These are phyloP conservation scores for Quercus cerris DNA, from an alignment of 306 rosid species.

Conservation along the genomic window DNA sequence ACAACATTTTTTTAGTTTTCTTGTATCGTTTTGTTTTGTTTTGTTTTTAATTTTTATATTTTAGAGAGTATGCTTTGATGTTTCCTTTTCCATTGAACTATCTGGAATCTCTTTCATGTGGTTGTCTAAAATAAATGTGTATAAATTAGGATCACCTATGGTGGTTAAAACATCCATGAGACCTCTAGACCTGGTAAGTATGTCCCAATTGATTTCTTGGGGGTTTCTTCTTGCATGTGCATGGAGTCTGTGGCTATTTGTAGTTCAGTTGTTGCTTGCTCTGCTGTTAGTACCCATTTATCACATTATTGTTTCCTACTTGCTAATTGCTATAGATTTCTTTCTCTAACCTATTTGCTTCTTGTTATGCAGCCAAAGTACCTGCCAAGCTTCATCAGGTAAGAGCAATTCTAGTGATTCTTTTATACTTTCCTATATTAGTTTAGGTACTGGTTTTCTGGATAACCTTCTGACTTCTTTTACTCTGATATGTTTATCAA, in stretches of 20 bases:
- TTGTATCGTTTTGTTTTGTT: not conserved
- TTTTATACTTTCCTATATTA: slow-evolving; percentile 6
- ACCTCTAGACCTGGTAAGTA: not conserved
- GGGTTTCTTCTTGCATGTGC: not conserved
- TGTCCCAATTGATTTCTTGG: not conserved
- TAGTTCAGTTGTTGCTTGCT: not conserved
- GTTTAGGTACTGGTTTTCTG: not conserved
- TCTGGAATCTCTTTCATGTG: not conserved
- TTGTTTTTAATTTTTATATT: not conserved
- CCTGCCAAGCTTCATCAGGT: slow-evolving; percentile 83
- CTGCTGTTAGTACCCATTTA: not conserved
- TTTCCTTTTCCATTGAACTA: not conserved
- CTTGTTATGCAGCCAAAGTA: slow-evolving; percentile 79
- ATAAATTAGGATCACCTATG: not conserved
- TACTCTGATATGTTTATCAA: slow-evolving; percentile 13
- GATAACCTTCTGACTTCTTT: not conserved
- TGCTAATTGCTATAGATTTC: slow-evolving; percentile 2
- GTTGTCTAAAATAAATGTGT: not conserved
- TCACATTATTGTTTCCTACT: not conserved
- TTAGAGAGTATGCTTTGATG: not conserved
- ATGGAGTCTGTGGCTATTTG: not conserved
- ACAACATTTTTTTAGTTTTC: no score
- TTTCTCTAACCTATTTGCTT: slow-evolving; percentile 25
- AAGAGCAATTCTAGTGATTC: slow-evolving; percentile 18
- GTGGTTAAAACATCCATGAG: not conserved